phyloP scores from a whole-genome alignment of 1,284 basidiomycete genomes.

The Chiua sp. region DNA sequence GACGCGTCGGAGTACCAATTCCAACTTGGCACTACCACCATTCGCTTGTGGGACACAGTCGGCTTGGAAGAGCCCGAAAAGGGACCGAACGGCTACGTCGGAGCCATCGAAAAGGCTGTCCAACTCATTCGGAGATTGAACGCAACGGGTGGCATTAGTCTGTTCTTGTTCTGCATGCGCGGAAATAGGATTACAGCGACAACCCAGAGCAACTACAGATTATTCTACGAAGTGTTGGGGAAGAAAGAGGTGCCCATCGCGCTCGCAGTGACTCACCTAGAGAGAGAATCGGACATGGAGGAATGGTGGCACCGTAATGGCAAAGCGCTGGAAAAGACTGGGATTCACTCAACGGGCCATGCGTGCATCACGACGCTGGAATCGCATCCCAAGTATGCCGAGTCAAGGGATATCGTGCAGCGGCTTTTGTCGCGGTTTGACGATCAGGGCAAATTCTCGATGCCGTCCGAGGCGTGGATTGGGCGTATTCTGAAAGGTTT shows the following conservation, averaged over 20 bases:
- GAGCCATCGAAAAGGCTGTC: constrained; percentile 37
- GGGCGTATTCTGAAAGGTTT: constrained; percentile 31
- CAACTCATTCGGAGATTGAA: constrained; percentile 30
- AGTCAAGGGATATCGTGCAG: constrained; percentile 23
- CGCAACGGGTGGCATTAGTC: constrained; percentile 30
- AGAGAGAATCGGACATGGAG: constrained; percentile 37
- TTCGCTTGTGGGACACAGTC: constrained; percentile 38
- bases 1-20: constrained; percentile 32
- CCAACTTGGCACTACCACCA: constrained; percentile 20
- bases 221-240: constrained; percentile 38
- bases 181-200: constrained; percentile 32
- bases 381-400: constrained; percentile 20
- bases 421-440: constrained; percentile 21
- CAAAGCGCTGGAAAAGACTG: constrained; percentile 21
- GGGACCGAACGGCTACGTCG: constrained; percentile 21
- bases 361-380: constrained; percentile 34
- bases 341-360: constrained; percentile 31
- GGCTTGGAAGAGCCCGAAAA: constrained; percentile 35
- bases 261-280: constrained; percentile 36
- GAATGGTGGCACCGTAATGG: constrained; percentile 36
- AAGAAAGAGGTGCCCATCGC: constrained; percentile 38
- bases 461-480: constrained; percentile 35
- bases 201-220: constrained; percentile 32
- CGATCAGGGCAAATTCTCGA: constrained; percentile 33
- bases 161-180: constrained; percentile 42